Base-by-base conservation (phyloP, 768 basidiomycete species). In the Xerocomellus intermedius region DNA sequence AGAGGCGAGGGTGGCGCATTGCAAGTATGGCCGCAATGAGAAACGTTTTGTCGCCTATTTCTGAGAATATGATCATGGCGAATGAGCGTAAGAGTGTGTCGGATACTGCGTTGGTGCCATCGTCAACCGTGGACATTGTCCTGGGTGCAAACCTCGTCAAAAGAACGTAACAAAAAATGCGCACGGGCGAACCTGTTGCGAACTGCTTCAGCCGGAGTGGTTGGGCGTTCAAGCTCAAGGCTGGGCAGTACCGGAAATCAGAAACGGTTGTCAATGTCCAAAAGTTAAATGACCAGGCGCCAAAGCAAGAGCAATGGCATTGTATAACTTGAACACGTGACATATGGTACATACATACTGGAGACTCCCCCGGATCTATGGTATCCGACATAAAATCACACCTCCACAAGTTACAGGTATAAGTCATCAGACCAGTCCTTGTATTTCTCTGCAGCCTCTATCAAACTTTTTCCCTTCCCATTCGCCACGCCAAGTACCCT, bases 41-140 rank as follows among this genome's bases (percentile, higher is more conserved):
- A 66, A 89, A 89, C 0, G 96, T 98, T 71, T 98, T 97, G 84
- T 98, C 96, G 22, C 96, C 96, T 41, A 95, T 88, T 77, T 94
- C 92, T 3, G 91, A 93, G 68, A 89, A 79, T 33, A 98, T 87
- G 64, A 97, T 98, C 86, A 96, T 94, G 57, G 81, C 71, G 75
- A 94, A 93, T 6, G 92, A 83, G 65, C 93, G 88, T 6, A 81
- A 55, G 57, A 95, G 81, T 10, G 85, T 89, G 59, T 86, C 19
- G 30, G 44, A 42, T 42, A 21, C 17, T 17, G 56, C 38, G 26
- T 41, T n/a, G 13, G 61, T 35, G 43, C 26, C 65, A 59, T 59
- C 55, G 33, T 61, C 48, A 8, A 30, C 37, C 22, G 55, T 33
- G 21, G 59, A 61, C 67, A 69, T 68, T 19, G 44, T 46, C 51